Evolutionary conservation across 345 rosid genomes (phyloP), one percentile per base, ranked within the genome.

Genomic region (Salix suchowensis): DNA sequence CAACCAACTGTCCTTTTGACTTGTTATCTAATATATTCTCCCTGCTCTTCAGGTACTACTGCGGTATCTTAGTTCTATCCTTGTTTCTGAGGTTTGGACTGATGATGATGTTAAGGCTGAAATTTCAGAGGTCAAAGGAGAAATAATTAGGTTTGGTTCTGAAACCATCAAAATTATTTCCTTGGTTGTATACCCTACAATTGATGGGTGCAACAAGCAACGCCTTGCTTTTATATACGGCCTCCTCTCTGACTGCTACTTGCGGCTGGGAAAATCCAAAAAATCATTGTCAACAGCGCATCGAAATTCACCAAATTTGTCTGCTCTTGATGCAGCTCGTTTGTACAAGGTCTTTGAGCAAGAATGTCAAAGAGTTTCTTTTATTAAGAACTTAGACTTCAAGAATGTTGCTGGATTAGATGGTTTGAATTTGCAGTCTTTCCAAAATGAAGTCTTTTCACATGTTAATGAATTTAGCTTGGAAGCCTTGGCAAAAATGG

Each of bases 401-500:
- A 96, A 96, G 83, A 92, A 90, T 68, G 82, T 93, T 74, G 89
- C 90, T 4, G 87, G 80, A 76, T 81, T 91, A 74, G 88, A 86
- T 65, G 93, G 93, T 80, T 80, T 91, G 74, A 91, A 91, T 85
- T 76, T 90, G 73, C 83, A 86, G 81, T 81, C 82, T 77, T 87
- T 93, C 86, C 81, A 76, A 32, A 80, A 74, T 24, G 99, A 96
- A 88, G 87, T 96, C 61, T 90, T 76, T 82, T 82, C 85, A 30
- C 88, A 89, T 61, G 79, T 88, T 68, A 80, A 87, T 72, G 94
- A 92, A 73, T 48, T 44, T 78, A 88, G 78, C 82, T 72, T 96
- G 86, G 95, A 93, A 81, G 91, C 92, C 81, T 88, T 96, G 88
- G 94, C 99, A 74, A 83, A 82, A 79, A 87, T 96, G 97, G 98